Conservation (phyloP, 495 filamentous ascomycete species). For the Hypoxylon rickii region DNA sequence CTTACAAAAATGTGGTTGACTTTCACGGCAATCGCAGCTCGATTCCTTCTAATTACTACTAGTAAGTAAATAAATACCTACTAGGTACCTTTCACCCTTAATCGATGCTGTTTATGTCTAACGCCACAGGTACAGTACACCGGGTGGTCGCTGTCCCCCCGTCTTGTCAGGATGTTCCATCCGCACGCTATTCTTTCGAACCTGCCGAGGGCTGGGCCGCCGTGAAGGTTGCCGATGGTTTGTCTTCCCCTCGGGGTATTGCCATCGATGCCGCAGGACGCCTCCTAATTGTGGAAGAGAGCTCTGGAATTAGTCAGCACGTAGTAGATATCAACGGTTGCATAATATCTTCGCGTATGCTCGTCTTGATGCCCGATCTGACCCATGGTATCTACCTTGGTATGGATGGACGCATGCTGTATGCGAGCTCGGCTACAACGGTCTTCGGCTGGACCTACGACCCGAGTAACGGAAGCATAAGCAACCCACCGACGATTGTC, state of each 20-base stretch:
- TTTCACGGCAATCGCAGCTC: no score
- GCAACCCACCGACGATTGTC: constrained; percentile 48
- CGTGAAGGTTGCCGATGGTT: constrained; percentile 57
- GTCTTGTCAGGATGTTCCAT: constrained; percentile 34
- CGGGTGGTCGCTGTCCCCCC: constrained; percentile 16
- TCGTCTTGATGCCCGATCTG: constrained; percentile 25
- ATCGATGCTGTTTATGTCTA: no score
- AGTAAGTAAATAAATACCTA: no score
- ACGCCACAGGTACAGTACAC: not conserved
- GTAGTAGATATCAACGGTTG: constrained; percentile 52
- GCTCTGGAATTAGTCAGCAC: constrained; percentile 59
- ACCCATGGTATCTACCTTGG: constrained; percentile 70
- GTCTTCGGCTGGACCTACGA: constrained; percentile 69
- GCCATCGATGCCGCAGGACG: constrained; percentile 62
- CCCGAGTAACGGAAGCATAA: constrained; percentile 45
- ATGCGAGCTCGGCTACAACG: constrained; percentile 60
- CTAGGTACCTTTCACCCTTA: no score
- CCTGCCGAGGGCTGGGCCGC: constrained; percentile 62
- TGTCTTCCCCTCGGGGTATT: constrained; percentile 62
- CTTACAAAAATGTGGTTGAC: no score
- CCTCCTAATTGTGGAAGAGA: constrained; percentile 63
- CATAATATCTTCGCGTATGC: constrained; percentile 14
- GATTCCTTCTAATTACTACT: no score
- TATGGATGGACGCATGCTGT: constrained; percentile 63
- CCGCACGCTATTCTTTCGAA: constrained; percentile 46